A percentile compares a stretch with the other conserved stretches of the same genome.
These are phyloP conservation scores for Trichoderma gamsii DNA, from an alignment of 495 filamentous ascomycete species.

Conservation along the genomic window DNA sequence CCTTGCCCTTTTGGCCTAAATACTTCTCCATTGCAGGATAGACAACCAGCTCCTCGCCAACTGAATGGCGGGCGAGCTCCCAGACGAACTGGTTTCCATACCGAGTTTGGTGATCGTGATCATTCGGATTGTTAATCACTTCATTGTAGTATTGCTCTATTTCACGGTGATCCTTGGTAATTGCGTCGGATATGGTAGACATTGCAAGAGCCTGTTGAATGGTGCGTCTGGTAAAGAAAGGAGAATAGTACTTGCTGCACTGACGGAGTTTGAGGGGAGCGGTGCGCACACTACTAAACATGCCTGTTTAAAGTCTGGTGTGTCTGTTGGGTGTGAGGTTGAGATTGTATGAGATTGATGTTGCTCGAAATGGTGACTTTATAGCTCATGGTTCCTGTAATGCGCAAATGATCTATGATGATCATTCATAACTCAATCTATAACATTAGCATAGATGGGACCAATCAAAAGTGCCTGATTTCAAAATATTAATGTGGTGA, in stretches of 20 bases:
- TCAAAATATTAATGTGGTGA: background rate
- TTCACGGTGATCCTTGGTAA: conserved; percentile 59
- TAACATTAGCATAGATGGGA: background rate
- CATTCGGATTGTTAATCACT: conserved; percentile 41
- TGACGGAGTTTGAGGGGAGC: background rate
- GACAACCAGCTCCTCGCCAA: conserved; percentile 64
- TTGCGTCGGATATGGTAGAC: conserved; percentile 31
- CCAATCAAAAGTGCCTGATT: background rate
- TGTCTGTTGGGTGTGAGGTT: background rate
- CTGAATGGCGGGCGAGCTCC: conserved; percentile 61
- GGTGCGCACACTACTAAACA: background rate
- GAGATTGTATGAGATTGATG: background rate
- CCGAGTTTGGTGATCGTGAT: conserved; percentile 42
- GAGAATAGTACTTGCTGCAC: conserved; percentile 1
- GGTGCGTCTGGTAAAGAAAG: background rate
- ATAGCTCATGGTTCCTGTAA: background rate
- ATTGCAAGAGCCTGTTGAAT: background rate
- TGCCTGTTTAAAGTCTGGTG: background rate
- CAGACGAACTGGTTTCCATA: conserved; percentile 66
- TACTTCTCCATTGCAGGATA: conserved; percentile 63
- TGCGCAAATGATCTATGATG: background rate
- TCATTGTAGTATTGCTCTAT: conserved; percentile 54
- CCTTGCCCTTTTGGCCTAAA: conserved; percentile 37
- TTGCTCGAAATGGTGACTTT: background rate
- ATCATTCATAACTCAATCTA: background rate